These are phyloP conservation scores for Vitis vinifera DNA, from an alignment of 164 flowering plant genomes.

Conservation along the genomic window DNA sequence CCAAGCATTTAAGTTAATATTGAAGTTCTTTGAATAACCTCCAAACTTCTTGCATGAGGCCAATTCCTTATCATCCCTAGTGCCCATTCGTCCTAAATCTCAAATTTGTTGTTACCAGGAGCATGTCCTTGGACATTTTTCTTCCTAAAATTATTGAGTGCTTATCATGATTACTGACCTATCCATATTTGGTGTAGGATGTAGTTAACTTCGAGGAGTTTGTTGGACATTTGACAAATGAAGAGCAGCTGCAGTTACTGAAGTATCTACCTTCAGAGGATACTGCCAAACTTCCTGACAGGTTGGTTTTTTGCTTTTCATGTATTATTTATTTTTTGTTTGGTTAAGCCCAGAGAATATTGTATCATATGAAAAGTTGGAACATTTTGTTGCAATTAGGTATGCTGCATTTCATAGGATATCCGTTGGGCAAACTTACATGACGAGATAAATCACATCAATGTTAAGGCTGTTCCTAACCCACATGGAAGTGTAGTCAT, in stretches of 20 bases:
- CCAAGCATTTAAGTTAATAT: neutral
- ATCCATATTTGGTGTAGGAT: conserved; percentile 55
- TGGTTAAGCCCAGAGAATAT: neutral
- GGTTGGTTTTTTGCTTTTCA: conserved; percentile 39
- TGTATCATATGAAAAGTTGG: neutral
- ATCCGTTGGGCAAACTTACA: neutral
- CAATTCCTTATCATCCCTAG: neutral
- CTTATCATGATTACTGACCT: conserved; percentile 7
- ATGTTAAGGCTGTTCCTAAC: neutral
- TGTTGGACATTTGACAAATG: conserved; percentile 50
- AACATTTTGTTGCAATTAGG: neutral
- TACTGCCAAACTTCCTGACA: conserved; percentile 45
- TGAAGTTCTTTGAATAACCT: neutral
- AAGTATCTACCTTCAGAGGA: conserved; percentile 71
- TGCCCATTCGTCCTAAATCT: neutral
- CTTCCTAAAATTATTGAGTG: neutral
- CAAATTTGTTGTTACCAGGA: neutral
- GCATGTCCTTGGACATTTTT: neutral
- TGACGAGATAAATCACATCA: neutral
- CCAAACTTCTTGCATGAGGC: neutral
- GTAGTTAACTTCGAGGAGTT: conserved; percentile 69
- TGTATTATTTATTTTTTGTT: neutral
- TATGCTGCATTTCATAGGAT: neutral
- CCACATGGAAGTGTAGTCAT: neutral
- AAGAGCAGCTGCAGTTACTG: conserved; percentile 71